phyloP scores from a whole-genome alignment of 768 basidiomycete species.

The Rhizopogon sp. region DNA sequence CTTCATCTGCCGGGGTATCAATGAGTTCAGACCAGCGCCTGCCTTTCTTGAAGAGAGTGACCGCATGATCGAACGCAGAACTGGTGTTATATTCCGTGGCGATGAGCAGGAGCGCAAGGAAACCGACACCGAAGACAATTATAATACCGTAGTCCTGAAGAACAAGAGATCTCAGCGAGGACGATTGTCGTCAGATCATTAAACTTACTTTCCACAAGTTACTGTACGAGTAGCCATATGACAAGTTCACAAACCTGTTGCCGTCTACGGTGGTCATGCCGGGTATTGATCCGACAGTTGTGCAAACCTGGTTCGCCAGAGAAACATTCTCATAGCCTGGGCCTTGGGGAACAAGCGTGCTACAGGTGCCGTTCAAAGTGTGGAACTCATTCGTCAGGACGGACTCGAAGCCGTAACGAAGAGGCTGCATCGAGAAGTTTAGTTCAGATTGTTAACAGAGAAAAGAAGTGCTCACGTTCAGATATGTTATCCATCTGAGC shows the following conservation, averaged over 20 bases:
- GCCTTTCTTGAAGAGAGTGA: conserved; percentile 18
- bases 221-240: conserved; percentile 20
- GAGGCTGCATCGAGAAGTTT: conserved; percentile 31
- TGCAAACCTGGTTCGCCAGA: conserved; percentile 38
- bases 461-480: conserved; percentile 27
- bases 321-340: conserved; percentile 29
- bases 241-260: conserved; percentile 31
- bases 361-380: conserved; percentile 30
- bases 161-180: conserved; percentile 11
- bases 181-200: conserved; percentile 9
- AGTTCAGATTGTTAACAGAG: conserved; percentile 27
- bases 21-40: not conserved
- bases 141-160: conserved; percentile 39
- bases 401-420: conserved; percentile 19
- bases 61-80: conserved; percentile 25
- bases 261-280: conserved; percentile 39
- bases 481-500: conserved; percentile 14
- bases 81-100: conserved; percentile 29
- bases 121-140: conserved; percentile 36
- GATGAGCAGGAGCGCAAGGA: conserved; percentile 31
- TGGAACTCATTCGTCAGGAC: conserved; percentile 47
- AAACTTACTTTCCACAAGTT: conserved; percentile 34
- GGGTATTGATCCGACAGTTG: conserved; percentile 33
- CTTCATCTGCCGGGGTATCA: conserved; percentile 13
- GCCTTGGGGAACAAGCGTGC: conserved; percentile 27